phyloP scores from a whole-genome alignment of 306 rosid species.

The Leucaena leucocephala region DNA sequence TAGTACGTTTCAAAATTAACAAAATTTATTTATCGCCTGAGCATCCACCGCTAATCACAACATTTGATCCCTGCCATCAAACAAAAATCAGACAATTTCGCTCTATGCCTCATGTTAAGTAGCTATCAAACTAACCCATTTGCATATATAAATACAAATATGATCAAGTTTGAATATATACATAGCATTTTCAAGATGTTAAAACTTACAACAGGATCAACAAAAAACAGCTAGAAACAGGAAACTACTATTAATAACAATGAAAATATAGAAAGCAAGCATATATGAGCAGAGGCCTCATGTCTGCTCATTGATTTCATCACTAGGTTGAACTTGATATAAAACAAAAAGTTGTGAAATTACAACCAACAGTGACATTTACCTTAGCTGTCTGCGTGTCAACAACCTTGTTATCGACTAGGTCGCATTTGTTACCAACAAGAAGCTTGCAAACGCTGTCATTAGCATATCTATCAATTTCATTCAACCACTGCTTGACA shows the following conservation, averaged over 20 bases:
- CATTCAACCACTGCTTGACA: slow-evolving; percentile 95
- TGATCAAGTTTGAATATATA: background rate
- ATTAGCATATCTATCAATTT: slow-evolving; percentile 94
- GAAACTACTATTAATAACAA: background rate
- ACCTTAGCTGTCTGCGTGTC: slow-evolving; percentile 92
- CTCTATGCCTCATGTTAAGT: background rate
- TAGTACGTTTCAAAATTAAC: background rate
- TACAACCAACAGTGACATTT: slow-evolving; percentile 9
- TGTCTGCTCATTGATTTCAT: background rate
- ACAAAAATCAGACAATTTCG: background rate
- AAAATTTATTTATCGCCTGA: background rate
- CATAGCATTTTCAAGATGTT: background rate
- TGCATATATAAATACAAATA: background rate
- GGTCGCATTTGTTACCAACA: slow-evolving; percentile 91
- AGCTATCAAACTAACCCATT: slow-evolving; percentile 5
- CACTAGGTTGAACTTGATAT: background rate
- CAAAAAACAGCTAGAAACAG: slow-evolving; percentile 18
- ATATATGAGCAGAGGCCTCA: background rate
- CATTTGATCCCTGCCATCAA: background rate
- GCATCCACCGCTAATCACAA: slow-evolving; percentile 10
- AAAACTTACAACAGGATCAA: background rate
- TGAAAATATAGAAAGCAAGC: slow-evolving; percentile 2
- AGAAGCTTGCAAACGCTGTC: slow-evolving; percentile 94
- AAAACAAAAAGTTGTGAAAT: background rate
- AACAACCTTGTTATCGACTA: slow-evolving; percentile 82